These are phyloP conservation scores for Diaporthe longicolla DNA, from an alignment of 2,329 filamentous ascomycete species.

Conservation along the genomic window DNA sequence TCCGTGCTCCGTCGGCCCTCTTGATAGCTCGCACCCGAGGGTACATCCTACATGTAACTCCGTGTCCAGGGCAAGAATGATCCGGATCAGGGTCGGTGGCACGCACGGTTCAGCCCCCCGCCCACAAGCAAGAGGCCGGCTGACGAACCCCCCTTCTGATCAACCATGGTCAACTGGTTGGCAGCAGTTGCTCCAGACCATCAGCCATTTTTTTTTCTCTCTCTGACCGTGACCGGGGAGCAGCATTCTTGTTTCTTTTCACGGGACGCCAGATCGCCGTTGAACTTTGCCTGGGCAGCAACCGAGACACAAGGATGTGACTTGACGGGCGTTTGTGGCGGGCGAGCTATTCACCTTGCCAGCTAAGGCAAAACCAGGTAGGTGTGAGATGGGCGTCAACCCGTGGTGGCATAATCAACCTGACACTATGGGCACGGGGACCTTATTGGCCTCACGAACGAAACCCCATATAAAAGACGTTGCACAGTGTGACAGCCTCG, in stretches of 20 bases:
- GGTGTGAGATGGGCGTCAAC: neutral
- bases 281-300: constrained; percentile 9
- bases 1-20: constrained; percentile 8
- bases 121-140: constrained; percentile 7
- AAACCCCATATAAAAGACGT: constrained; percentile 11
- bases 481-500: constrained; percentile 25
- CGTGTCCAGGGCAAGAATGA: constrained; percentile 24
- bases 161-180: neutral
- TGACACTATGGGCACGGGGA: constrained; percentile 14
- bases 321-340: constrained; percentile 26
- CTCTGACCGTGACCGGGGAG: neutral
- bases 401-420: constrained; percentile 7
- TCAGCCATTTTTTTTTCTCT: no score
- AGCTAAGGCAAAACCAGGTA: neutral
- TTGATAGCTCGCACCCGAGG: neutral
- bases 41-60: neutral
- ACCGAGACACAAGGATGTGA: constrained; percentile 28
- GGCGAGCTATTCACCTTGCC: neutral
- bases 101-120: constrained; percentile 26
- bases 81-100: constrained; percentile 24
- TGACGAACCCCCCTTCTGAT: constrained; percentile 2
- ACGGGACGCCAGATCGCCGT: constrained; percentile 12
- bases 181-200: neutral
- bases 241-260: neutral
- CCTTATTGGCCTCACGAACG: constrained; percentile 15